Percentiles rank a stretch among this genome's conserved stretches.
Evolutionary conservation across 2,329 filamentous ascomycete species (phyloP).

Genomic region (Penicillium janthinellum): DNA sequence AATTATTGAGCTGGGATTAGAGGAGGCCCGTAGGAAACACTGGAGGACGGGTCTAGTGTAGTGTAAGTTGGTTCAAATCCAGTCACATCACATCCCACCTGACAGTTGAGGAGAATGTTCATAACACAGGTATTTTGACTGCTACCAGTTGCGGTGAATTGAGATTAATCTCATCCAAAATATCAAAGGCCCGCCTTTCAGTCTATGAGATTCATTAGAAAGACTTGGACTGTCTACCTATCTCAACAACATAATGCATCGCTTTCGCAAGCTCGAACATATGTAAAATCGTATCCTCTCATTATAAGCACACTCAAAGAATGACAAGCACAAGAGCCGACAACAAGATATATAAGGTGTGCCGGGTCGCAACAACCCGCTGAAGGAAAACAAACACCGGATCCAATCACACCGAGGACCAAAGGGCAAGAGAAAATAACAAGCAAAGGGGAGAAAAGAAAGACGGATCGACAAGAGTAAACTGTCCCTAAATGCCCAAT

Average conservation of each 20-base stretch:
- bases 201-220: too few species aligned
- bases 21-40: too few species aligned
- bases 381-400: conserved; percentile 18
- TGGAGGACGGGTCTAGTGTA: too few species aligned
- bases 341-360: conserved; percentile 8
- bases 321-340: conserved; percentile 18
- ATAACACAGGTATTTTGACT: too few species aligned
- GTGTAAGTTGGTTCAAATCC: too few species aligned
- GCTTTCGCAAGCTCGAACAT: conserved; percentile 26
- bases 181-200: too few species aligned
- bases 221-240: conserved; percentile 8
- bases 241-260: conserved; percentile 2
- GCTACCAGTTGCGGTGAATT: too few species aligned
- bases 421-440: conserved; percentile 4
- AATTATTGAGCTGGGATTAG: not conserved
- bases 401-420: conserved; percentile 16
- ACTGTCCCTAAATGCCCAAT: conserved; percentile 29
- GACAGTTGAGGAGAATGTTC: too few species aligned
- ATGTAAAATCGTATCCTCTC: conserved; percentile 35
- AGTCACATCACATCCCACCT: too few species aligned
- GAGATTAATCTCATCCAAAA: too few species aligned
- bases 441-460: conserved; percentile 13
- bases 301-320: conserved; percentile 33
- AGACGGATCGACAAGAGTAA: conserved; percentile 15
- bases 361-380: conserved; percentile 18